phyloP scores from a whole-genome alignment of 2,329 filamentous ascomycete genomes.

The Colletotrichum sp. region DNA sequence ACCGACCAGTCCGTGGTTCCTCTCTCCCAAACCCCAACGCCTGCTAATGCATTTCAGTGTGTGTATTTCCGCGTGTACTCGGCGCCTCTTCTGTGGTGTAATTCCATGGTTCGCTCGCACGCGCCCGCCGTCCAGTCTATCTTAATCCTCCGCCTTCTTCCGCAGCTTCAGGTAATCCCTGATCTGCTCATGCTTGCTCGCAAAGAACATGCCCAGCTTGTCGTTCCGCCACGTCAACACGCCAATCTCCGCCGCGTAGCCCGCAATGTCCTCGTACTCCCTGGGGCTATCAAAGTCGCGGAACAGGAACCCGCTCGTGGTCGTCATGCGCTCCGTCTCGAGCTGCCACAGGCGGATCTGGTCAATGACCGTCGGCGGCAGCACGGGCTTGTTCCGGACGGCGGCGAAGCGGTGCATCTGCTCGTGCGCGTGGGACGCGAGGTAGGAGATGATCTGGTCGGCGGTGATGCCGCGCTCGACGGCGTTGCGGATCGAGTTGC shows the following conservation, averaged over 20 bases:
- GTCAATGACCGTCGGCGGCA: constrained; percentile 95
- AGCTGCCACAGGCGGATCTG: constrained; percentile 98
- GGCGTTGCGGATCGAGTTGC: constrained; percentile 85
- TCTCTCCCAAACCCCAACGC: constrained; percentile 20
- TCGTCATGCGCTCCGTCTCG: constrained; percentile 92
- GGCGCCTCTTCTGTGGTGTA: background rate
- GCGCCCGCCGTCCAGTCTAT: background rate
- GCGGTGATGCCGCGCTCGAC: constrained; percentile 91
- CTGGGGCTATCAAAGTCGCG: constrained; percentile 78
- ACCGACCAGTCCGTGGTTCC: background rate
- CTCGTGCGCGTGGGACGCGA: constrained; percentile 91
- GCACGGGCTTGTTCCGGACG: constrained; percentile 67
- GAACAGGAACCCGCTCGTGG: constrained; percentile 84
- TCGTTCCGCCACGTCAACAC: constrained; percentile 90
- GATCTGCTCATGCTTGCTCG: constrained; percentile 89
- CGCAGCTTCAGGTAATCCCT: constrained; percentile 76
- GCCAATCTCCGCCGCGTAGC: constrained; percentile 88
- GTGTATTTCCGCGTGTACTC: background rate
- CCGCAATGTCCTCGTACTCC: constrained; percentile 73
- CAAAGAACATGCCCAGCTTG: constrained; percentile 84
- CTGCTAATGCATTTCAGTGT: constrained; percentile 20
- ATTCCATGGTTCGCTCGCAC: background rate
- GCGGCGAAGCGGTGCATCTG: constrained; percentile 79
- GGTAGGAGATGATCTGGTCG: constrained; percentile 93
- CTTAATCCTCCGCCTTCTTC: constrained; percentile 50